Percentiles rank a stretch among this genome's conserved stretches.
Evolutionary conservation across 1,284 basidiomycete species (phyloP).

Genomic region (Cryptococcus neoformans): DNA sequence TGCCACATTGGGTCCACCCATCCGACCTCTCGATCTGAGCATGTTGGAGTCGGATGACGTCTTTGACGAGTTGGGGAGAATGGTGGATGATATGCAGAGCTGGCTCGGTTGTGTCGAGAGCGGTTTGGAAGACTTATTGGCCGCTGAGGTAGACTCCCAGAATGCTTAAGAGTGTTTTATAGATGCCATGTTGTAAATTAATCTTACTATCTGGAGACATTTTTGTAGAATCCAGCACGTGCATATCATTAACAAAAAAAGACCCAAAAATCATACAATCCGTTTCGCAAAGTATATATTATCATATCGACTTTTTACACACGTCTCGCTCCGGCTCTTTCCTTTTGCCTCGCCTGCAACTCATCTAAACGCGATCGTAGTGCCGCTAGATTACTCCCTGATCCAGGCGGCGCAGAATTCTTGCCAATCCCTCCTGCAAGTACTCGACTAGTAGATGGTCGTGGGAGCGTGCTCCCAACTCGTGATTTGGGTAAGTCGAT

Average conservation of each 20-base stretch:
- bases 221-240: neutral
- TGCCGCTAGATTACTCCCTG: conserved; percentile 10
- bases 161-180: neutral
- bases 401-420: conserved; percentile 5
- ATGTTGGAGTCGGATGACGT: conserved; percentile 64
- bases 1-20: conserved; percentile 41
- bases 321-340: neutral
- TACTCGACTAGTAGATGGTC: neutral
- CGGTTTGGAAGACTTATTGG: conserved; percentile 60
- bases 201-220: neutral
- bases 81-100: conserved; percentile 71
- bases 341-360: conserved; percentile 21
- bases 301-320: neutral
- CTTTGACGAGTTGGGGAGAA: conserved; percentile 66
- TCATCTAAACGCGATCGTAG: conserved; percentile 24
- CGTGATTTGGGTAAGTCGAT: neutral
- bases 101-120: conserved; percentile 77
- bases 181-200: conserved; percentile 1
- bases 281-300: neutral
- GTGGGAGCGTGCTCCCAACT: conserved; percentile 5
- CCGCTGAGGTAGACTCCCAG: neutral
- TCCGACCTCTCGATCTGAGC: conserved; percentile 67
- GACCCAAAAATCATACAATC: neutral
- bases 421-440: conserved; percentile 2
- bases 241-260: neutral